Evolutionary conservation across 345 rosid species (phyloP).

Genomic region (Populus tremula): DNA sequence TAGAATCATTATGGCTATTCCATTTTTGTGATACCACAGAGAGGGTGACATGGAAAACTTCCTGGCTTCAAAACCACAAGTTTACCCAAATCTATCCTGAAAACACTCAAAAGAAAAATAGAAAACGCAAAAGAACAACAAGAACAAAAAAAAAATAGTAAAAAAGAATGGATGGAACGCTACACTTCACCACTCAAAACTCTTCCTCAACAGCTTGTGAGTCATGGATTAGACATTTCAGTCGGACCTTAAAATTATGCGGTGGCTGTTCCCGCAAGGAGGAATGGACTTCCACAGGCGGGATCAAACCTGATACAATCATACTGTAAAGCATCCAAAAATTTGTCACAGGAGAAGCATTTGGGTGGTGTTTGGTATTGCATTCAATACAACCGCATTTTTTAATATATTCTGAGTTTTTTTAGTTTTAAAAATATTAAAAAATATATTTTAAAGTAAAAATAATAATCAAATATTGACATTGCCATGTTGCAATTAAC

Average conservation of each 20-base stretch:
- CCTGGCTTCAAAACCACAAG: not conserved
- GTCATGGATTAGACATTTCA: conserved; percentile 6
- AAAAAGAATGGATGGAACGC: not conserved
- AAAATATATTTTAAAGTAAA: no score
- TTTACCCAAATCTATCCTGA: not conserved
- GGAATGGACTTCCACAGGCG: not conserved
- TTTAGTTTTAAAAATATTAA: no score
- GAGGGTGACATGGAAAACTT: no score
- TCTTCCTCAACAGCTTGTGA: not conserved
- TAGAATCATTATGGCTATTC: no score
- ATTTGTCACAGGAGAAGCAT: conserved; percentile 24
- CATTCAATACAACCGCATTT: no score
- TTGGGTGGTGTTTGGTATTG: not conserved
- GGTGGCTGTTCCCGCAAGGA: conserved; percentile 11
- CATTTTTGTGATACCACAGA: no score
- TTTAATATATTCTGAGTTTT: no score
- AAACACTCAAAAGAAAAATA: not conserved
- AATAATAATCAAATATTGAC: not conserved
- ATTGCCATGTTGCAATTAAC: conserved; percentile 4
- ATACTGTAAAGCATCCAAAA: conserved; percentile 22
- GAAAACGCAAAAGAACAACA: not conserved
- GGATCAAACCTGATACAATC: not conserved
- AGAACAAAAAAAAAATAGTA: no score
- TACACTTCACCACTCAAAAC: not conserved
- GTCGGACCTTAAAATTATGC: not conserved